These are phyloP conservation scores for Cystobasidium pallidum DNA, from an alignment of 1,284 basidiomycete species.

Conservation along the genomic window DNA sequence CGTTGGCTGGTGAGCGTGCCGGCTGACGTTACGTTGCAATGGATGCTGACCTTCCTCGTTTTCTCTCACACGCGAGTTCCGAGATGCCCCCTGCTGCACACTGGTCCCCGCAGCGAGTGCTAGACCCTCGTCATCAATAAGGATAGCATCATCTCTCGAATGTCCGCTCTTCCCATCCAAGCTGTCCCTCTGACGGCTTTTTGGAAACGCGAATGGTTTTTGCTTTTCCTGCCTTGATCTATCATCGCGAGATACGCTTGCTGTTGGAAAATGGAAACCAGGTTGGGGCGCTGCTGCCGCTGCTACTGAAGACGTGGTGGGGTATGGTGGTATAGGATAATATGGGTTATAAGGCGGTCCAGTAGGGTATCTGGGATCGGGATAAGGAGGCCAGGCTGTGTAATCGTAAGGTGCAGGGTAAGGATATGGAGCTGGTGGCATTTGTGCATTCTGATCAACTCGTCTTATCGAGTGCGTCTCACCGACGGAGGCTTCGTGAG, in stretches of 20 bases:
- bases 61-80: too few relatives aligned
- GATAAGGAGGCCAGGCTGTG: conserved; percentile 4
- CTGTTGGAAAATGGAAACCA: neutral
- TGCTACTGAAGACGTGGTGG: neutral
- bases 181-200: neutral
- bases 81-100: neutral
- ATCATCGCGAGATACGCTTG: neutral
- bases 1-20: neutral
- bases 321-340: neutral
- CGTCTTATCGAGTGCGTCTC: neutral
- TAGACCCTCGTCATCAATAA: conserved; percentile 9
- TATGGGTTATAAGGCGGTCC: conserved; percentile 4
- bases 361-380: conserved; percentile 13
- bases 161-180: conserved; percentile 3
- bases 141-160: conserved; percentile 20
- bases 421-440: neutral
- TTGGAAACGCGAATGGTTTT: neutral
- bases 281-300: neutral
- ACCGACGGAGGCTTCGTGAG: neutral
- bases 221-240: neutral
- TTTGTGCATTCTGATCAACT: neutral
- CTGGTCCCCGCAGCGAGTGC: neutral
- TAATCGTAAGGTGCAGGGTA: conserved; percentile 2
- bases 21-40: neutral
- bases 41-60: neutral